phyloP scores from a whole-genome alignment of 768 basidiomycete species.

The Leccinellum rugosiceps region DNA sequence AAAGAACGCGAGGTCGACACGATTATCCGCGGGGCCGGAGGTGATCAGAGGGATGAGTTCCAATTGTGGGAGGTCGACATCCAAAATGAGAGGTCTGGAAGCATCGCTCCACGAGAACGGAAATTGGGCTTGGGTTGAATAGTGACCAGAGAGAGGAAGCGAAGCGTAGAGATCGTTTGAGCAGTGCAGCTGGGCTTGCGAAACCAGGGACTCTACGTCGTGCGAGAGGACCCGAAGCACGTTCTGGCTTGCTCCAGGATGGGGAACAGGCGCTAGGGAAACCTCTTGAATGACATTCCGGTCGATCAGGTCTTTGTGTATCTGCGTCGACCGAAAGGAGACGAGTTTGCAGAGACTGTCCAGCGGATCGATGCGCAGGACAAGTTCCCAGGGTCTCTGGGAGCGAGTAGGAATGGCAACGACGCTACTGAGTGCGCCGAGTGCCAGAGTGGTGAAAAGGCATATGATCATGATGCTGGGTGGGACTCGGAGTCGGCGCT shows the following conservation, averaged over 20 bases:
- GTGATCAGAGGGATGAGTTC: slow-evolving; percentile 54
- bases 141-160: not conserved
- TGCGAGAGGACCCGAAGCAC: slow-evolving; percentile 22
- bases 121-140: slow-evolving; percentile 14
- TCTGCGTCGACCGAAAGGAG: slow-evolving; percentile 19
- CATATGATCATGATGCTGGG: slow-evolving; percentile 13
- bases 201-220: slow-evolving; percentile 12
- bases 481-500: not conserved
- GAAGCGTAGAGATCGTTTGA: slow-evolving; percentile 18
- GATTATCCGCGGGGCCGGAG: slow-evolving; percentile 61
- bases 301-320: slow-evolving; percentile 17
- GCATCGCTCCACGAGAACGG: slow-evolving; percentile 4
- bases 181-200: slow-evolving; percentile 22
- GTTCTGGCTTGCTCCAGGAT: not conserved
- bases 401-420: slow-evolving; percentile 52
- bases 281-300: slow-evolving; percentile 9
- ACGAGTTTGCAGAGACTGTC: slow-evolving; percentile 16
- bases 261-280: slow-evolving; percentile 10
- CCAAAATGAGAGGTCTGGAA: not conserved
- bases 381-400: slow-evolving; percentile 58
- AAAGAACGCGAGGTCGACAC: slow-evolving; percentile 75
- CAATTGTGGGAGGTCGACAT: slow-evolving; percentile 39
- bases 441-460: not conserved
- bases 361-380: slow-evolving; percentile 16
- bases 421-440: slow-evolving; percentile 3